phyloP scores from a whole-genome alignment of 176 grass and related monocot species.

The Microstegium vimineum region DNA sequence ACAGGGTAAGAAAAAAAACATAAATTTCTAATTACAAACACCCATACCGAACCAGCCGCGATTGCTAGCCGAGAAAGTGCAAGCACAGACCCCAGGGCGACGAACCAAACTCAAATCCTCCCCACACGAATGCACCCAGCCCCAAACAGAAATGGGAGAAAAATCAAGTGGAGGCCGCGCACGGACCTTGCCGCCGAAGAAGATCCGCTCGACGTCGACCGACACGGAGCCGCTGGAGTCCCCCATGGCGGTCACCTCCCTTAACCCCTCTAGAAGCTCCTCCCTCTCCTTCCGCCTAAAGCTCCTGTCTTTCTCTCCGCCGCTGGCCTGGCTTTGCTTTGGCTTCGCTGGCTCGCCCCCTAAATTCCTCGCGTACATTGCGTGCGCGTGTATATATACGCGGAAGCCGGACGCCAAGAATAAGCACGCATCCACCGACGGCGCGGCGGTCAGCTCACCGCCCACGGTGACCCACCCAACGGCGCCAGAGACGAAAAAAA shows the following conservation, averaged over 20 bases:
- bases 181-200: constrained; percentile 86
- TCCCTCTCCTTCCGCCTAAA: background rate
- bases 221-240: constrained; percentile 92
- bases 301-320: background rate
- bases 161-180: background rate
- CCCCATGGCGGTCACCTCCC: constrained; percentile 43
- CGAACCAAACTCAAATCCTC: background rate
- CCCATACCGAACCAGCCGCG: background rate
- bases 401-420: background rate
- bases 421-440: constrained; percentile 42
- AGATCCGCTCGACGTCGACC: constrained; percentile 80
- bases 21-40: background rate
- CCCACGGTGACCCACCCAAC: constrained; percentile 1
- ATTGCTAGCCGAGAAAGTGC: background rate
- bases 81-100: constrained; percentile 18
- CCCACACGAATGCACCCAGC: constrained; percentile 6
- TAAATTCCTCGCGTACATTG: constrained; percentile 19
- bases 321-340: background rate
- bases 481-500: background rate
- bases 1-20: background rate
- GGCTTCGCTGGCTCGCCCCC: background rate
- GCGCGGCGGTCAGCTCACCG: constrained; percentile 33
- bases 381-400: constrained; percentile 31
- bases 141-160: background rate
- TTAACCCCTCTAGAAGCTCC: constrained; percentile 7